Evolutionary conservation across 306 rosid species (phyloP).

Genomic region (Cicer cuneatum): DNA sequence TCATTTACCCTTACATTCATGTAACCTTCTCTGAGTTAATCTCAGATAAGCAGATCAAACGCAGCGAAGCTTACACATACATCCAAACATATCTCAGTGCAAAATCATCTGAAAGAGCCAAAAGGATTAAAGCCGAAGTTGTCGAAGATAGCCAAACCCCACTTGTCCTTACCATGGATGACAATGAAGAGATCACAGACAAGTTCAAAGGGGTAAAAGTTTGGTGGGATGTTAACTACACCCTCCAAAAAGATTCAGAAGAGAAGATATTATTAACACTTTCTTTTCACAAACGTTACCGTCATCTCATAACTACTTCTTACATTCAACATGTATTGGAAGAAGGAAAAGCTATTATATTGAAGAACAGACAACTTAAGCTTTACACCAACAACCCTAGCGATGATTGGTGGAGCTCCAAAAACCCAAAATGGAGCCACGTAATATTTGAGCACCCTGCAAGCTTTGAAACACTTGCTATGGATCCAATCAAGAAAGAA

Average conservation of each 20-base stretch:
- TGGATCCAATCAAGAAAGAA: constrained; percentile 58
- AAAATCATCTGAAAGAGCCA: constrained; percentile 49
- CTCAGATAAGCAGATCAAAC: constrained; percentile 32
- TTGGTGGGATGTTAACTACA: constrained; percentile 57
- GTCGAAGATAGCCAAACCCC: constrained; percentile 53
- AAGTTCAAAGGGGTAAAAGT: constrained; percentile 49
- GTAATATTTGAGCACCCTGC: constrained; percentile 70
- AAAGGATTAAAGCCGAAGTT: constrained; percentile 57
- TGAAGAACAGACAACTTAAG: constrained; percentile 51
- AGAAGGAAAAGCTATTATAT: constrained; percentile 36
- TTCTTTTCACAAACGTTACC: constrained; percentile 50
- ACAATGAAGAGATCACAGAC: constrained; percentile 59
- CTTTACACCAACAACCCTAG: constrained; percentile 57
- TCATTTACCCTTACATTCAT: constrained; percentile 56
- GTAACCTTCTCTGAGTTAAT: constrained; percentile 57
- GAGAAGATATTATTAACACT: constrained; percentile 28
- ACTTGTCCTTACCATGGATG: constrained; percentile 56
- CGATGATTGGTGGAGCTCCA: constrained; percentile 35
- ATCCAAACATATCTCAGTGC: constrained; percentile 55
- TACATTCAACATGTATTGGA: constrained; percentile 53
- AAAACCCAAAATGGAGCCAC: constrained; percentile 54
- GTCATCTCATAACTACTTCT: constrained; percentile 37
- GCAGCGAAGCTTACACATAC: constrained; percentile 49
- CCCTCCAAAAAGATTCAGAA: background rate
- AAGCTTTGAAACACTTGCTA: constrained; percentile 53